Percentiles rank a stretch among this genome's conserved stretches.
These are phyloP conservation scores for Protea cynaroides DNA, from an alignment of 164 flowering plant genomes.

Conservation along the genomic window DNA sequence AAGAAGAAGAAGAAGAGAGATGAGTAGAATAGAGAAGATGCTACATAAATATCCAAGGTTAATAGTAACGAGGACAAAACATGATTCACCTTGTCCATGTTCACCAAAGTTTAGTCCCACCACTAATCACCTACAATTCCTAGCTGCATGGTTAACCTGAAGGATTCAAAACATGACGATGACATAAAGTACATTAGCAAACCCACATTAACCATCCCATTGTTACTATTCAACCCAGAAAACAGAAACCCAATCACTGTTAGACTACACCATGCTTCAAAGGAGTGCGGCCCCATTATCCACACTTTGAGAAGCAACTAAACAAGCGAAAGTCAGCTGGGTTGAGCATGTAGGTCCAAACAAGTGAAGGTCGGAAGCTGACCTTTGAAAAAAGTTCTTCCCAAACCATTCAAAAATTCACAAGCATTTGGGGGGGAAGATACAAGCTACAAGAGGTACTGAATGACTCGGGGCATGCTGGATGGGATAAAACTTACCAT, in stretches of 20 bases:
- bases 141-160: neutral
- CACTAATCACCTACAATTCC: neutral
- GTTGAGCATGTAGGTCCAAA: no score
- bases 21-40: neutral
- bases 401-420: no score
- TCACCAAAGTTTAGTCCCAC: neutral
- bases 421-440: neutral
- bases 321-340: no score
- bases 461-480: neutral
- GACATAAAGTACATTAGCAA: neutral
- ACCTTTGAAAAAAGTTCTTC: no score
- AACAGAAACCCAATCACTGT: no score
- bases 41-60: neutral
- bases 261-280: no score
- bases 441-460: neutral
- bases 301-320: no score
- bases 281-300: no score
- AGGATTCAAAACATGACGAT: neutral
- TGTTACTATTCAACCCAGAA: neutral
- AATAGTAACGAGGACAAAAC: neutral
- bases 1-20: no score
- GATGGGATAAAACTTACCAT: neutral
- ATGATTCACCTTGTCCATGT: neutral
- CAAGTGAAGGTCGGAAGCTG: no score
- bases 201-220: neutral